Percentiles rank a stretch among this genome's conserved stretches.
Conservation (phyloP, 768 basidiomycete species). For the Trametes coccinea region DNA sequence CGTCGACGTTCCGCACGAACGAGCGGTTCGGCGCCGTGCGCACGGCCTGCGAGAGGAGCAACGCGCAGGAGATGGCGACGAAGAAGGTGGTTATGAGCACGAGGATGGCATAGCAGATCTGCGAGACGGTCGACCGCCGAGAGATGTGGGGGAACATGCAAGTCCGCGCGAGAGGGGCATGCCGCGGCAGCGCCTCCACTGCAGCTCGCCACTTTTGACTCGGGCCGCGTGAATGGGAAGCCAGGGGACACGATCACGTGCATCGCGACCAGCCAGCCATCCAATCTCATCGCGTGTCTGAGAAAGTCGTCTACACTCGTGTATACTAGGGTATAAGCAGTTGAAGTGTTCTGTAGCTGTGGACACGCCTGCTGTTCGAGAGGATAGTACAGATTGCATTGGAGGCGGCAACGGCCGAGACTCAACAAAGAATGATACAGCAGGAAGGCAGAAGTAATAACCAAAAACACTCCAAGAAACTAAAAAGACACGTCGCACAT, state of each 20-base stretch:
- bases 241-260: too few relatives aligned
- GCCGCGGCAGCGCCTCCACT: neutral
- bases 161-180: slow-evolving; percentile 13
- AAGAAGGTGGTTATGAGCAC: slow-evolving; percentile 38
- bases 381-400: slow-evolving; percentile 12
- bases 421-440: slow-evolving; percentile 18
- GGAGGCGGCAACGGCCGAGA: neutral
- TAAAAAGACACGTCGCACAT: slow-evolving; percentile 21
- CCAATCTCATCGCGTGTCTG: too few relatives aligned
- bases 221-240: too few relatives aligned
- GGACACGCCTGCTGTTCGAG: too few relatives aligned
- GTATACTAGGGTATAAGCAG: too few relatives aligned
- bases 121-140: slow-evolving; percentile 51
- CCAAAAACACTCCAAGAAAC: neutral
- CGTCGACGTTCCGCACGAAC: slow-evolving; percentile 67
- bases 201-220: neutral
- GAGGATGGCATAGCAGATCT: slow-evolving; percentile 47
- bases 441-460: slow-evolving; percentile 3
- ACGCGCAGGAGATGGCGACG: slow-evolving; percentile 61
- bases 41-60: slow-evolving; percentile 71
- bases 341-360: too few relatives aligned
- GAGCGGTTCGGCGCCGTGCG: slow-evolving; percentile 56
- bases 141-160: slow-evolving; percentile 34
- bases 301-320: too few relatives aligned
- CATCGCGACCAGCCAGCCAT: too few relatives aligned